Evolutionary conservation across 1,284 basidiomycete species (phyloP), one percentile per base, ranked within the genome.

Genomic region (Mixia osmundae): DNA sequence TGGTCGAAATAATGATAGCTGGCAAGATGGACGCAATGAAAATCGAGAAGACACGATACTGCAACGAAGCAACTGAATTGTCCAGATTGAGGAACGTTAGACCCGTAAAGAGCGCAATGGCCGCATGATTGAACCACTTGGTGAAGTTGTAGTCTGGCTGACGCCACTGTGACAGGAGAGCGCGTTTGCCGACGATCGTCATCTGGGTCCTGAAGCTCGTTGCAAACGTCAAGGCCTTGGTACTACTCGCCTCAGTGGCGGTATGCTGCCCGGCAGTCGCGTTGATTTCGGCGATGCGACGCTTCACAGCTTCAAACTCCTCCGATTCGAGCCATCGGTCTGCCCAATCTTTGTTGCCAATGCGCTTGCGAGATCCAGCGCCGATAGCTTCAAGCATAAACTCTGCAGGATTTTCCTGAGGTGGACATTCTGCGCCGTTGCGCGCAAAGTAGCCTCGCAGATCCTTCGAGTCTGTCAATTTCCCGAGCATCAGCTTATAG

Each of bases 71-170:
- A 26, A 68, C 44, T 42, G 69, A 71, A 47, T 68, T 58, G 34
- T 67, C 66, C 16, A 85, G 62, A 51, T 76, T 71, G 38, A 94
- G 60, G 68, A 85, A 85, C 10, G 78, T 76, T 35, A 94, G 61
- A 21, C 74, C 74, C 38, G 82, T 66, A 53, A 76, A 70, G 3
- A 89, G 60, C 5, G 76, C 73, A 43, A 74, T 67, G 16, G 47
- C 44, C 4, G 49, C 24, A 39, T 55, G 52, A 34, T 53, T 51
- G 56, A 82, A 80, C 30, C 85, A 61, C 34, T 82, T 69, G 31
- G 72, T 82, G 61, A 76, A 78, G 39, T 61, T 57, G 51, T 80
- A 82, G 45, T 83, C 70, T 0, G 76, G 71, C 11, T 71, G 78
- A 39, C 83, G 64, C 76, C 76, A 87, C 22, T 83, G 63, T 2